Evolutionary conservation across 352 stramenopile genomes (phyloP), one percentile per base, ranked within the genome.

Genomic region (Globisporangium yorkense): DNA sequence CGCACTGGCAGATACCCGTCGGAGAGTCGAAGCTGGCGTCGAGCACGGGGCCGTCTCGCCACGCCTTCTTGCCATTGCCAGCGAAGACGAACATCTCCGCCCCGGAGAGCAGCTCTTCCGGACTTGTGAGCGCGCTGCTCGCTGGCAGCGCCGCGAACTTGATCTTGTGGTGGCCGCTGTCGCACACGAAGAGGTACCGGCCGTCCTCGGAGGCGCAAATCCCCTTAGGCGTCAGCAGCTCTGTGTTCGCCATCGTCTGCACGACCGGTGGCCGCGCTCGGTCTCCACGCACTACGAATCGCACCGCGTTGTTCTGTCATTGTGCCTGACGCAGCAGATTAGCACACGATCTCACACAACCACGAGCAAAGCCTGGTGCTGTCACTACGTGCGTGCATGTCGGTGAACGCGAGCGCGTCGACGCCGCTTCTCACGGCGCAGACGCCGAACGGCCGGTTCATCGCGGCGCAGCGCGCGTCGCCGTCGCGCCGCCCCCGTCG

Each of bases 141-240:
- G 53, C 63, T 0, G 75, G 66, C 27, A 86, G 16, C 9, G 68
- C 63, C 20, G 67, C 76, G 31, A 81, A 70, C 49, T 80, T 78
- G 60, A 86, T 72, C 49, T 61, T 71, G 62, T 82, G 69, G 57
- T 86, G 73, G 1, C 76, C 76, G 9, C 71, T 73, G 60, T 84
- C 76, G 15, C 73, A 84, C 40, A 84, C 71, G 56, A 84, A 81
- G 56, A 86, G 49, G 41, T 80, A 70, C 12, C 68, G 60, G 0
- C 61, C 63, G 39, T 84, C 71, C 43, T 64, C 54, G 9, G 75
- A 81, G 10, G 64, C 55, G 56, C 54, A 69, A 13, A 86, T 67
- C 1, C 73, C 75, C 33, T 78, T 82, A 1, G 73, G 73, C n/a
- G 60, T 61, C 20, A 80, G 64, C n/a, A 86, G 63, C 8, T 66